Conservation (phyloP, 2,329 filamentous ascomycete genomes). For the Davidsoniella australis region DNA sequence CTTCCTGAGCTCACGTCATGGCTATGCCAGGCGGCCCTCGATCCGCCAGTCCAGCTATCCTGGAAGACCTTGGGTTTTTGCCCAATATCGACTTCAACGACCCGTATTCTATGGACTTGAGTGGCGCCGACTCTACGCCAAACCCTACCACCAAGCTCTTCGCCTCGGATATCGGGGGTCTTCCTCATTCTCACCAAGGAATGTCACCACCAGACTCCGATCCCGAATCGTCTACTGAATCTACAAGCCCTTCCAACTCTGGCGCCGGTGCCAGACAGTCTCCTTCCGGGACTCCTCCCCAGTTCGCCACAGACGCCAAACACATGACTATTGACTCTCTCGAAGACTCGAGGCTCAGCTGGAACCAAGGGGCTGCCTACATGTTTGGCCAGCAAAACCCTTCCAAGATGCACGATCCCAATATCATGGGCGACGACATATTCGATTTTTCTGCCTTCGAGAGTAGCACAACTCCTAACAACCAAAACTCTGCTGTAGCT, state of each 20-base stretch:
- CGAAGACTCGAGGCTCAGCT: conserved; percentile 7
- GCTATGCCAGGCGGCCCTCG: conserved; percentile 9
- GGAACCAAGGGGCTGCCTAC: conserved; percentile 4
- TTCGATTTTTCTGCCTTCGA: conserved; percentile 12
- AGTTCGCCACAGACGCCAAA: conserved; percentile 3
- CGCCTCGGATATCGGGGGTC: conserved; percentile 5
- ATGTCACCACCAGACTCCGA: conserved; percentile 12
- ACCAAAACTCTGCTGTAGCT: not conserved
- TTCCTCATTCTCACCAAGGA: conserved; percentile 9
- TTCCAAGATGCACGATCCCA: conserved; percentile 7
- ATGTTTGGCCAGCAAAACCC: conserved; percentile 9
- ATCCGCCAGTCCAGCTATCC: conserved; percentile 11
- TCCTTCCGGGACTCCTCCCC: conserved; percentile 10
- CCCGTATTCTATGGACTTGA: conserved; percentile 8
- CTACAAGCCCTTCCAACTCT: conserved; percentile 11
- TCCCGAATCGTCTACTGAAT: conserved; percentile 11
- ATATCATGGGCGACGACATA: conserved; percentile 11
- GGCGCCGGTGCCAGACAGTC: conserved; percentile 8
- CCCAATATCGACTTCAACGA: conserved; percentile 9
- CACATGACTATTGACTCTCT: conserved; percentile 8
- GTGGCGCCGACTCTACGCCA: conserved; percentile 1
- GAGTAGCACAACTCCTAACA: not conserved
- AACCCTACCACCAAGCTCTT: conserved; percentile 7
- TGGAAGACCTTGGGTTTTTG: conserved; percentile 10
- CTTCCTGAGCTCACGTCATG: conserved; percentile 7